Base-by-base conservation (phyloP, 164 flowering plant species). In the Dillenia turbinata region DNA sequence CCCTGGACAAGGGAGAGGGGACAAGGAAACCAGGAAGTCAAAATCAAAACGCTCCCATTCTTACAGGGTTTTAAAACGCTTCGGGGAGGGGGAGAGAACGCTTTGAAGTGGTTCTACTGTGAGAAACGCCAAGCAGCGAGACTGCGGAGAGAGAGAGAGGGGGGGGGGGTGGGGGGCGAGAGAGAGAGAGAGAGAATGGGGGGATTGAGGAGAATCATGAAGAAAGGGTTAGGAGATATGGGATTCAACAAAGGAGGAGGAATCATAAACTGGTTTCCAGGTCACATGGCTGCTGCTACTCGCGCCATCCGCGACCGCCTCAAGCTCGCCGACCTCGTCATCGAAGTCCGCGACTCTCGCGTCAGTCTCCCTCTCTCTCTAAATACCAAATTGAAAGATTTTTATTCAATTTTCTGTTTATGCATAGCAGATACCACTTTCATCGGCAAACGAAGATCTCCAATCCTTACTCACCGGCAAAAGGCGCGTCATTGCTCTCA, bases 281-380 rank as follows among this genome's bases (percentile, higher is more conserved):
- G 96, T 60, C 98, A 91, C 80, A 94, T 94, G 98, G 98, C 90
- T 12, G 81, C 90, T 10, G 98, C 98, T 13, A 87, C 91, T 43
- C 92, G 95, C 55, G 97, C 97, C 78, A 94, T 94, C 57, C 86
- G 92, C 45, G 71, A 79, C 61, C 90, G 97, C 47, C 96, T 94
- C 69, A 90, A 91, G 75, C 75, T 86, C 67, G 76, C 97, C 59
- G 96, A 90, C 75, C 78, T 94, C 70, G 97, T 94, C 76, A 79
- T 94, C 58, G 97, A 91, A 81, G 95, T 94, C 49, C 84, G 98
- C 16, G 97, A 94, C 60, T 71, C 98, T 17, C 82, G 98, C 26
- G 97, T 90, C n/a, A 26, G 73, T 67, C 63, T 33, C 64, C 55
- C 52, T 62, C 62, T 63, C 65, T 64, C 68, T 54, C 54, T 9